Base-by-base conservation (phyloP, 2,329 filamentous ascomycete genomes). In the Rutstroemia sp. region DNA sequence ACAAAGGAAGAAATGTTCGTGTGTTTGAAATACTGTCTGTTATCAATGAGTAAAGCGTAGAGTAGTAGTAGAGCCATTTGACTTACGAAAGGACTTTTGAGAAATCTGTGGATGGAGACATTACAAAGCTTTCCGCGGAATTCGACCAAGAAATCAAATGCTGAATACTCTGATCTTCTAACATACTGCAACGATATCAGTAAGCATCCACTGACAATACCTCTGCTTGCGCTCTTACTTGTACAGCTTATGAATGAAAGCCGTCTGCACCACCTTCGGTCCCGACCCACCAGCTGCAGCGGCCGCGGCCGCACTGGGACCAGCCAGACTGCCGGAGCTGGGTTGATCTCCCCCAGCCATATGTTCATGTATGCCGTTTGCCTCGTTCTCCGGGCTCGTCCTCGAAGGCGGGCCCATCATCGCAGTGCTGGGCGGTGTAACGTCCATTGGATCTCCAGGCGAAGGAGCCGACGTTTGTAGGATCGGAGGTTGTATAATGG, bases 1-100 rank as follows among this genome's bases (percentile, higher is more conserved):
- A 99, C 94, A 71, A 99, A 99, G 1, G 94, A 97, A 10, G 94
- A 97, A 59, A 97, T 96, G 69, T 99, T 99, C 64, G 92, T 99
- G 71, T 99, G 94, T 69, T 99, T 99, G 72, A 99, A 99, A 71
- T 99, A 99, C 82, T 95, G 91, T 54, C 92, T 96, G 63, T 50
- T 59, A 45, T 45, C 57, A 54, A 51, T 64, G 55, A 62, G 63
- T 47, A 42, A 57, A 36, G 48, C 38, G 38, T 40, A 40, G 12
- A 17, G 44, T 39, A 52, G 44, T 39, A 52, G 23, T 47, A 46
- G 30, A 34, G 19, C 39, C n/a, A 36, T 19, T 63, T 59, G 47
- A 84, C 88, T 72, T 82, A 96, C 92, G 94, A 90, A 69, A 99
- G 78, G 53, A 97, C 94, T 79, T 96, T 97, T 62, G 92, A 96